These are phyloP conservation scores for Aspergillus hancockii DNA, from an alignment of 495 filamentous ascomycete species.

Conservation along the genomic window DNA sequence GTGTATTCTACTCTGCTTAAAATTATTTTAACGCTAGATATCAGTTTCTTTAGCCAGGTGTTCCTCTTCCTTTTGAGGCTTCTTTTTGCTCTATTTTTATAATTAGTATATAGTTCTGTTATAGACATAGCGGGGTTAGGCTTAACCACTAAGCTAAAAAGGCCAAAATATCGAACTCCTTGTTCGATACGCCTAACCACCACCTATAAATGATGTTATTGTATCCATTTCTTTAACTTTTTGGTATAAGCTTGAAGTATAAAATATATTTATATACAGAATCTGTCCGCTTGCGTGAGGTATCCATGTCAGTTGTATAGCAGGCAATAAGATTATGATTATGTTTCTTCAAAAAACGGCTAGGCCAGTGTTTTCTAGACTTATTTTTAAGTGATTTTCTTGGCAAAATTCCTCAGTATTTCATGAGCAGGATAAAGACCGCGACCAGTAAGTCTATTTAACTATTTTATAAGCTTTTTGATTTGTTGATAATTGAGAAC, in stretches of 20 bases:
- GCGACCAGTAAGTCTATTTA: neutral
- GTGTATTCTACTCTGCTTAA: too few species aligned
- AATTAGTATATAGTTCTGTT: too few species aligned
- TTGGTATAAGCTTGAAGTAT: neutral
- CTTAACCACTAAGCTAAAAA: too few species aligned
- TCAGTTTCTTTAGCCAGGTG: too few species aligned
- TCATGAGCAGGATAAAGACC: neutral
- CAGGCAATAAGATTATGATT: neutral
- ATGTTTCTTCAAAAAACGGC: neutral
- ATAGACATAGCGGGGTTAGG: too few species aligned
- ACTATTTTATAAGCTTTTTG: neutral
- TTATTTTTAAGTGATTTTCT: neutral
- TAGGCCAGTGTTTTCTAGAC: neutral
- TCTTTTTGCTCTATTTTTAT: too few species aligned
- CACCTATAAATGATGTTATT: too few species aligned
- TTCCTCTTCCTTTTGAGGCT: too few species aligned
- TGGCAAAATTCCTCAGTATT: neutral
- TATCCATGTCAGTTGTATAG: slow-evolving; percentile 2
- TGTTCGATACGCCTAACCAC: too few species aligned
- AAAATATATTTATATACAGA: neutral
- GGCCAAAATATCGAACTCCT: too few species aligned
- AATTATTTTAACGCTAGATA: too few species aligned
- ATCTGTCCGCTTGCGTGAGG: neutral
- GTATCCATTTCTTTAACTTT: neutral
- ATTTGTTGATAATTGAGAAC: neutral